Evolutionary conservation across 176 grass and related monocot genomes (phyloP).

Genomic region (Phragmites australis): DNA sequence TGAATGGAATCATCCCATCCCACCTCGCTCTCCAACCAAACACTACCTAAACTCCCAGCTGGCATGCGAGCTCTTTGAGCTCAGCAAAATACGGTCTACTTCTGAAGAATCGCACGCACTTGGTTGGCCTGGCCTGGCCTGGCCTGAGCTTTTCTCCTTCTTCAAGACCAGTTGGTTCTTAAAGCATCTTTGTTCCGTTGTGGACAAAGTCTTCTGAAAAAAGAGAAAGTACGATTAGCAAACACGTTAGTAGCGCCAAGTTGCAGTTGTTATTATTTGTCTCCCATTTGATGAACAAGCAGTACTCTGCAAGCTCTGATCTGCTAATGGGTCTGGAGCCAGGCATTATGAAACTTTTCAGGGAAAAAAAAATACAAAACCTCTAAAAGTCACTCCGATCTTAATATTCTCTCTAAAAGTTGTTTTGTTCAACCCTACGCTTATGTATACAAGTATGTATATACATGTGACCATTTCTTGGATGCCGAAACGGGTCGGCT

Average conservation of each 20-base stretch:
- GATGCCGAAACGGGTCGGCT: neutral
- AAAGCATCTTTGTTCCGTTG: neutral
- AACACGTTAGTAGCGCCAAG: neutral
- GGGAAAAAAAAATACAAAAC: too few relatives aligned
- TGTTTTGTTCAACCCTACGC: too few relatives aligned
- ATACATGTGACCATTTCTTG: neutral
- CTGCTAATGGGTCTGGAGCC: neutral
- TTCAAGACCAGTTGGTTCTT: constrained; percentile 7
- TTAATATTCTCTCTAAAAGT: too few relatives aligned
- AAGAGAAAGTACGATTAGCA: neutral
- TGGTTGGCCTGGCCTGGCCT: too few relatives aligned
- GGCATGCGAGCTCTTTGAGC: too few relatives aligned
- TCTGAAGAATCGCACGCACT: neutral
- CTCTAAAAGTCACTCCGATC: too few relatives aligned
- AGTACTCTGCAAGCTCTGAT: neutral
- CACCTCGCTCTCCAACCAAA: too few relatives aligned
- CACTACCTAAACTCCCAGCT: too few relatives aligned
- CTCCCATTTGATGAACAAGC: neutral
- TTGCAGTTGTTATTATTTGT: neutral
- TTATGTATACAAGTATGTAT: too few relatives aligned
- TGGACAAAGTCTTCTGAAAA: neutral
- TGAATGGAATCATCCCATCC: too few relatives aligned
- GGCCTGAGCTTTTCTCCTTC: neutral
- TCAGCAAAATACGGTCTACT: neutral
- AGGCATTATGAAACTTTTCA: constrained; percentile 6